These are phyloP conservation scores for Chrysosporium queenslandicum DNA, from an alignment of 2,329 filamentous ascomycete genomes.

Conservation along the genomic window DNA sequence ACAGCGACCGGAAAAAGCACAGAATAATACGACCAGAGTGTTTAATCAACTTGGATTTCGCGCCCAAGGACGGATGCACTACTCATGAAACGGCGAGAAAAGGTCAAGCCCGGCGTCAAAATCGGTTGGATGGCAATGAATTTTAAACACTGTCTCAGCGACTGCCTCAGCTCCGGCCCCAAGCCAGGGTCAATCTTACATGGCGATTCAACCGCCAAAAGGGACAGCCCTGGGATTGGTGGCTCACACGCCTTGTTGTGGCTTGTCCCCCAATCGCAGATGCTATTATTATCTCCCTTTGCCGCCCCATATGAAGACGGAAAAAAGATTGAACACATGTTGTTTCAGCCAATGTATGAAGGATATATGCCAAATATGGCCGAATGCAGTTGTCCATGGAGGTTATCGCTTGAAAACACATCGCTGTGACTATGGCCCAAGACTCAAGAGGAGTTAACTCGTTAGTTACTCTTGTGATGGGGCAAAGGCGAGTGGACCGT, in stretches of 20 bases:
- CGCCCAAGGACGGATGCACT: not conserved
- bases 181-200: not conserved
- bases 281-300: not conserved
- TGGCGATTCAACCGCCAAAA: slow-evolving; percentile 1
- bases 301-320: not conserved
- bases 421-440: not conserved
- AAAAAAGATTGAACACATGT: not conserved
- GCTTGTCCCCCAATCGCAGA: not conserved
- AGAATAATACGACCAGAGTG: not conserved
- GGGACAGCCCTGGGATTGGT: slow-evolving; percentile 2
- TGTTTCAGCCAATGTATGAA: not conserved
- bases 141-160: not conserved
- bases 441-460: no score
- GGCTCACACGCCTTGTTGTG: not conserved
- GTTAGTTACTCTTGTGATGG: not conserved
- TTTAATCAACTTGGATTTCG: not conserved
- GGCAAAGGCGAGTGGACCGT: not conserved
- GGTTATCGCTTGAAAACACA: not conserved
- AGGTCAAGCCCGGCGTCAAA: not conserved
- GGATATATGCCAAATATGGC: not conserved
- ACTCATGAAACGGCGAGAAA: slow-evolving; percentile 2
- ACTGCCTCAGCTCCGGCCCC: not conserved
- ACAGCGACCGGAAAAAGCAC: not conserved
- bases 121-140: slow-evolving; percentile 4
- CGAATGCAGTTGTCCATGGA: not conserved